Percentiles rank a stretch among this genome's conserved stretches.
Evolutionary conservation across 495 filamentous ascomycete genomes (phyloP).

Genomic region (Trichoderma orchidacearum): DNA sequence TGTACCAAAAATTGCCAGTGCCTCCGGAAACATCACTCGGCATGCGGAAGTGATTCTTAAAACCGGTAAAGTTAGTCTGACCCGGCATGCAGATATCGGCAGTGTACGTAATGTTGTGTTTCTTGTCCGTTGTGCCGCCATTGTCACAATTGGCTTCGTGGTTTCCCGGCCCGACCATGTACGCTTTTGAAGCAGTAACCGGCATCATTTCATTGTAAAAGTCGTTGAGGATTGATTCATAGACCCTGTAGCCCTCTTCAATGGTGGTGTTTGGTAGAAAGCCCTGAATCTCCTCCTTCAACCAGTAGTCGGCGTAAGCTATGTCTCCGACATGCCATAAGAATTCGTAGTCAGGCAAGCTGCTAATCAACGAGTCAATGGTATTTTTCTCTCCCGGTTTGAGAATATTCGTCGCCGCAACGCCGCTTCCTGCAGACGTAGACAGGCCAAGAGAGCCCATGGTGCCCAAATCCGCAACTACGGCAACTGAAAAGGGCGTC

Average conservation of each 20-base stretch:
- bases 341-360: slow-evolving; percentile 16
- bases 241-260: slow-evolving; percentile 25
- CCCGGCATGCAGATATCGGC: slow-evolving; percentile 31
- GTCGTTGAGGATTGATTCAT: slow-evolving; percentile 39
- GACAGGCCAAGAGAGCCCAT: slow-evolving; percentile 20
- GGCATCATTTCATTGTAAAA: slow-evolving; percentile 38
- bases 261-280: slow-evolving; percentile 25
- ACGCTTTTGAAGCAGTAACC: slow-evolving; percentile 29
- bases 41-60: slow-evolving; percentile 39
- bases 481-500: slow-evolving; percentile 30
- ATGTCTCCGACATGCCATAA: slow-evolving; percentile 28
- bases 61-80: slow-evolving; percentile 42
- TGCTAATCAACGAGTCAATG: slow-evolving; percentile 16
- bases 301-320: slow-evolving; percentile 39
- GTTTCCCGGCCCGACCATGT: slow-evolving; percentile 40
- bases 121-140: slow-evolving; percentile 10
- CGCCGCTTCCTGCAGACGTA: slow-evolving; percentile 11
- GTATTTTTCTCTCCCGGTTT: slow-evolving; percentile 20
- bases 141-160: slow-evolving; percentile 39
- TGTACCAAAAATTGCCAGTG: slow-evolving; percentile 43
- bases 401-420: slow-evolving; percentile 10
- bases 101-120: neutral
- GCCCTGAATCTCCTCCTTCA: slow-evolving; percentile 23
- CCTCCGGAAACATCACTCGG: slow-evolving; percentile 25
- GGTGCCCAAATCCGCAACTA: slow-evolving; percentile 40